Evolutionary conservation across 306 rosid genomes (phyloP).

Genomic region (Glycine soja): DNA sequence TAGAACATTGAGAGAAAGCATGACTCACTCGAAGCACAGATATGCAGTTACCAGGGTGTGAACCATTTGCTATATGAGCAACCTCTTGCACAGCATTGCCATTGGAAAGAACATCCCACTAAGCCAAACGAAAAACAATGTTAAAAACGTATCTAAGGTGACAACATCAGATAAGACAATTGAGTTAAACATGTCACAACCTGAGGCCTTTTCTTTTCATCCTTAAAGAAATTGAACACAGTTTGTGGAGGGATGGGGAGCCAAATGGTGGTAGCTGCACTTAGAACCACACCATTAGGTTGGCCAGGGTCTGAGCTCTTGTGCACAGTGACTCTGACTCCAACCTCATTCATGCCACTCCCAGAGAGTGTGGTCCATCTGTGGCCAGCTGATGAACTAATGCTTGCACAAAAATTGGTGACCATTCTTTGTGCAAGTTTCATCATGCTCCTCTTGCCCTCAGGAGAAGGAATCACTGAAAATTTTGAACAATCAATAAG

Average conservation of each 20-base stretch:
- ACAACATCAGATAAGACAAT: not conserved
- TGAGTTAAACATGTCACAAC: constrained; percentile 42
- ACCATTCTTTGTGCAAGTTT: constrained; percentile 97
- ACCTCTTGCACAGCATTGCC: constrained; percentile 91
- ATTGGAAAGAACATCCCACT: constrained; percentile 98
- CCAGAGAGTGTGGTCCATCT: constrained; percentile 89
- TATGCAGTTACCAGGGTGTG: constrained; percentile 91
- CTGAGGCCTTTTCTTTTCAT: constrained; percentile 91
- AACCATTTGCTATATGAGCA: constrained; percentile 93
- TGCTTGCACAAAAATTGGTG: constrained; percentile 78
- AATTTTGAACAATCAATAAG: not conserved
- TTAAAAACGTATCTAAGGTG: not conserved
- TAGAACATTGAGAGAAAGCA: constrained; percentile 1
- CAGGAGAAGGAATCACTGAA: constrained; percentile 82
- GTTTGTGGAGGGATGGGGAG: constrained; percentile 83
- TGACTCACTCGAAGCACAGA: constrained; percentile 80
- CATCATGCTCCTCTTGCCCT: constrained; percentile 96
- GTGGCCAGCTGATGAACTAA: constrained; percentile 79
- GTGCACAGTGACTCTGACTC: constrained; percentile 79
- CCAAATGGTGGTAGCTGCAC: constrained; percentile 96
- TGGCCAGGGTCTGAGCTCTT: constrained; percentile 89
- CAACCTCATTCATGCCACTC: constrained; percentile 68
- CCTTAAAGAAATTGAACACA: constrained; percentile 90
- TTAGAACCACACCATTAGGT: constrained; percentile 83
- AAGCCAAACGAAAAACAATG: not conserved